Evolutionary conservation across 208 protist species (phyloP).

Genomic region (Wallacemonas rigidus): DNA sequence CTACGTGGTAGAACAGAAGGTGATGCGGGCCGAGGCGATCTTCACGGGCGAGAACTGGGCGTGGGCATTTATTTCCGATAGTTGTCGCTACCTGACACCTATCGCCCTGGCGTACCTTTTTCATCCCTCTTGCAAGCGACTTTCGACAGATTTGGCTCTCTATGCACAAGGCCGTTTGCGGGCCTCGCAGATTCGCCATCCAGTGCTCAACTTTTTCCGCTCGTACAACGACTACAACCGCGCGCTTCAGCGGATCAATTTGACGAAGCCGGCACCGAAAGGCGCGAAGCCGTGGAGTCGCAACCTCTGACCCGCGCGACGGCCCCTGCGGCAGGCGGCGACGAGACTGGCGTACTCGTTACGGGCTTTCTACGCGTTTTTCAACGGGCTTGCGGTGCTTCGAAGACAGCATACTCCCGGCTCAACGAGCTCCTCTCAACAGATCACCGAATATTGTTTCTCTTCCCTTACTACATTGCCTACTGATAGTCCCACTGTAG

Average conservation of each 20-base stretch:
- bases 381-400: no score
- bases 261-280: slow-evolving; percentile 73
- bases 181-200: slow-evolving; percentile 81
- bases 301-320: slow-evolving; percentile 50
- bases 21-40: slow-evolving; percentile 83
- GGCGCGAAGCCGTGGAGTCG: slow-evolving; percentile 75
- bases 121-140: slow-evolving; percentile 67
- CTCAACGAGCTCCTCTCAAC: no score
- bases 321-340: background rate
- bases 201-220: slow-evolving; percentile 86
- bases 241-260: slow-evolving; percentile 75
- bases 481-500: no score
- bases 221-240: slow-evolving; percentile 85
- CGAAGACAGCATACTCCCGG: no score
- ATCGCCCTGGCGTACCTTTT: slow-evolving; percentile 72
- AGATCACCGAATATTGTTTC: no score
- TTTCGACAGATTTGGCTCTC: slow-evolving; percentile 66
- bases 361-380: no score
- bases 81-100: slow-evolving; percentile 74
- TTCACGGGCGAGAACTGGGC: slow-evolving; percentile 90
- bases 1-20: slow-evolving; percentile 84
- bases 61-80: slow-evolving; percentile 89
- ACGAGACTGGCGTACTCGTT: no score
- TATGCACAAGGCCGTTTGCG: slow-evolving; percentile 69
- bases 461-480: no score